phyloP scores from a whole-genome alignment of 768 basidiomycete genomes.

The Amanita molliuscula region DNA sequence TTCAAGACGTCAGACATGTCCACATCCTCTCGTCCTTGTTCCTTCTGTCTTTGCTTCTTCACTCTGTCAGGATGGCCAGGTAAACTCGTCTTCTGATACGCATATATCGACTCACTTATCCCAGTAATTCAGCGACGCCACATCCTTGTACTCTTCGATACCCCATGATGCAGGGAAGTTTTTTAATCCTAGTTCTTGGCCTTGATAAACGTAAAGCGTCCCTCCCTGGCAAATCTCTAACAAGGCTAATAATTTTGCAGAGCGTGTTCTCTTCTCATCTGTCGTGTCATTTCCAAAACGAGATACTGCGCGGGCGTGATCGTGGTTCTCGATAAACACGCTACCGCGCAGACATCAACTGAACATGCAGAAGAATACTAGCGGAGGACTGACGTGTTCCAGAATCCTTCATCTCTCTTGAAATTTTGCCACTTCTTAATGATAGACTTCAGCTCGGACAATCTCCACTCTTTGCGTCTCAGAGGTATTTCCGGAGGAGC shows the following conservation, averaged over 20 bases:
- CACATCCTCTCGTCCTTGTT: slow-evolving; percentile 26
- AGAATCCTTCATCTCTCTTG: slow-evolving; percentile 48
- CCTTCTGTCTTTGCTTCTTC: slow-evolving; percentile 24
- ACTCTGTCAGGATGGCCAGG: slow-evolving; percentile 20
- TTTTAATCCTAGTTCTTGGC: slow-evolving; percentile 61
- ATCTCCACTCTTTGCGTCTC: slow-evolving; percentile 34
- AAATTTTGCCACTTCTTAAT: slow-evolving; percentile 46
- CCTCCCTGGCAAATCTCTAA: slow-evolving; percentile 53
- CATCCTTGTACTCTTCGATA: slow-evolving; percentile 65
- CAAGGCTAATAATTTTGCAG: slow-evolving; percentile 56
- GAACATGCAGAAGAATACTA: slow-evolving; percentile 6
- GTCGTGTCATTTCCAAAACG: slow-evolving; percentile 53
- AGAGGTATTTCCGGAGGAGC: slow-evolving; percentile 29
- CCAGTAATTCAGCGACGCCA: slow-evolving; percentile 53
- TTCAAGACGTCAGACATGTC: slow-evolving; percentile 57
- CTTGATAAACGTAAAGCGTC: slow-evolving; percentile 67
- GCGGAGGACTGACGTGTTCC: slow-evolving; percentile 44
- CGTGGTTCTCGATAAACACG: slow-evolving; percentile 64
- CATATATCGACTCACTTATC: slow-evolving; percentile 29
- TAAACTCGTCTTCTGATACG: neutral
- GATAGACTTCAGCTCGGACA: slow-evolving; percentile 40
- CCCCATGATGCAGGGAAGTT: slow-evolving; percentile 57
- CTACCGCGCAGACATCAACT: slow-evolving; percentile 17
- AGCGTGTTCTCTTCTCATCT: slow-evolving; percentile 41
- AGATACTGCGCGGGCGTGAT: slow-evolving; percentile 53